Conservation (phyloP, 177 flowering plant species). For the Vitis hybrid region DNA sequence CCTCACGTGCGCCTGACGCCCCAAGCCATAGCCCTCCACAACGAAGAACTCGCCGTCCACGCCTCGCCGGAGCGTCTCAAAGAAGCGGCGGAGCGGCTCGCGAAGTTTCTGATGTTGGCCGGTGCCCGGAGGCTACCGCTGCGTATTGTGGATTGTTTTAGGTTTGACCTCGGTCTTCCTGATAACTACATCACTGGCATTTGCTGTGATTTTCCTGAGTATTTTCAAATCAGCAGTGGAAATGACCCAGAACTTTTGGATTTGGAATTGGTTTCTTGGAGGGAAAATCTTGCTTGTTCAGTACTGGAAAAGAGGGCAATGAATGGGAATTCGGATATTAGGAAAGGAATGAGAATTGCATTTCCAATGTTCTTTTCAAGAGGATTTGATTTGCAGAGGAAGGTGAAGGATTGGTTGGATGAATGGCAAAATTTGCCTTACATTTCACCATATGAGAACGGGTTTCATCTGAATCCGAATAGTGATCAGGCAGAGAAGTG, state of each 20-base stretch:
- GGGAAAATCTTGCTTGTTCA: slow-evolving; percentile 28
- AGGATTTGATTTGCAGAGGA: slow-evolving; percentile 37
- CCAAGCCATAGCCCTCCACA: slow-evolving; percentile 28
- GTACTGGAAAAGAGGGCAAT: slow-evolving; percentile 8
- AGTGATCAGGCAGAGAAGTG: slow-evolving; percentile 50
- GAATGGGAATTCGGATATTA: not conserved
- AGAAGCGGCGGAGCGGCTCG: slow-evolving; percentile 26
- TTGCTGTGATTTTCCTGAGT: slow-evolving; percentile 44
- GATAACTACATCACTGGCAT: slow-evolving; percentile 26
- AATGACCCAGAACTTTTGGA: slow-evolving; percentile 16
- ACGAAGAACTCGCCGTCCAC: slow-evolving; percentile 24
- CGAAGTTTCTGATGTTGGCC: slow-evolving; percentile 41
- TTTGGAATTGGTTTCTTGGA: slow-evolving; percentile 33
- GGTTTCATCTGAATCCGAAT: slow-evolving; percentile 28
- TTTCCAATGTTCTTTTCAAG: slow-evolving; percentile 30
- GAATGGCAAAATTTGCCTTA: slow-evolving; percentile 39
- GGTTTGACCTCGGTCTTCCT: slow-evolving; percentile 41
- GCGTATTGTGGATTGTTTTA: slow-evolving; percentile 25
- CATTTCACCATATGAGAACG: slow-evolving; percentile 46
- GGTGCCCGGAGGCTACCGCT: slow-evolving; percentile 28
- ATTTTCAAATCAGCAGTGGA: slow-evolving; percentile 18
- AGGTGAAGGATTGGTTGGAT: slow-evolving; percentile 36
- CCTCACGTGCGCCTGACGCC: slow-evolving; percentile 37
- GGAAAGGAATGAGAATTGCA: slow-evolving; percentile 10
- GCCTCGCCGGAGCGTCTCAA: slow-evolving; percentile 11